phyloP scores from a whole-genome alignment of 371 early-diverging fungal genomes.

The Mucor ambiguus region DNA sequence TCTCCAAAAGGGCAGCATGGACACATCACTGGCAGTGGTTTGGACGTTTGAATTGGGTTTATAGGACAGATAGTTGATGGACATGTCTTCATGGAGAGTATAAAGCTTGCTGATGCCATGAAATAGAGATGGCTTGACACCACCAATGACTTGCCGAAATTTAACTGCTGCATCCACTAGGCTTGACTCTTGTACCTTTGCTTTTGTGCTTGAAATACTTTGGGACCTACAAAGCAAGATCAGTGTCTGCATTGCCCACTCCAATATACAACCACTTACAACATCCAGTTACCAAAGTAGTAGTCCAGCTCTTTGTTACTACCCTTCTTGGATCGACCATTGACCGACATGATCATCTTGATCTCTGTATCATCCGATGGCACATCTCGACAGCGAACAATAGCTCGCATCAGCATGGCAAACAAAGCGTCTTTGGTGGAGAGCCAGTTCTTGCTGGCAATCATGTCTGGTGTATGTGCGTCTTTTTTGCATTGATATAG shows the following conservation, averaged over 20 bases:
- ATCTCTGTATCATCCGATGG: conserved; percentile 18
- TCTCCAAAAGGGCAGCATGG: conserved; percentile 39
- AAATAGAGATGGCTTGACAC: conserved; percentile 28
- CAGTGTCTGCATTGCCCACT: background rate
- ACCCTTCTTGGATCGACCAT: conserved; percentile 38
- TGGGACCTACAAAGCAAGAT: conserved; percentile 25
- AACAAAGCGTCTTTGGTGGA: conserved; percentile 44
- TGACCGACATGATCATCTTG: conserved; percentile 33
- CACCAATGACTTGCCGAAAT: conserved; percentile 25
- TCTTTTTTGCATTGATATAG: conserved; percentile 39
- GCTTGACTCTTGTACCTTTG: conserved; percentile 14
- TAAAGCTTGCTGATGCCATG: conserved; percentile 44
- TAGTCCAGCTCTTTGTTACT: conserved; percentile 32
- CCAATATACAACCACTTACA: conserved; percentile 19
- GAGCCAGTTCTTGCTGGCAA: conserved; percentile 31
- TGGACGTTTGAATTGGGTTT: conserved; percentile 37
- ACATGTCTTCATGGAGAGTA: conserved; percentile 44
- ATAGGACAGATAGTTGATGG: conserved; percentile 40
- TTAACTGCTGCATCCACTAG: conserved; percentile 28
- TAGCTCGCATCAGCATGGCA: conserved; percentile 39
- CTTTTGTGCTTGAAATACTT: conserved; percentile 20
- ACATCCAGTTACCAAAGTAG: conserved; percentile 50
- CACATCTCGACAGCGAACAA: conserved; percentile 29
- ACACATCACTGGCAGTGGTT: conserved; percentile 36
- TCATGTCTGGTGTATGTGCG: conserved; percentile 44